phyloP scores from a whole-genome alignment of 352 stramenopile genomes.

The Elongisporangium undulatum region DNA sequence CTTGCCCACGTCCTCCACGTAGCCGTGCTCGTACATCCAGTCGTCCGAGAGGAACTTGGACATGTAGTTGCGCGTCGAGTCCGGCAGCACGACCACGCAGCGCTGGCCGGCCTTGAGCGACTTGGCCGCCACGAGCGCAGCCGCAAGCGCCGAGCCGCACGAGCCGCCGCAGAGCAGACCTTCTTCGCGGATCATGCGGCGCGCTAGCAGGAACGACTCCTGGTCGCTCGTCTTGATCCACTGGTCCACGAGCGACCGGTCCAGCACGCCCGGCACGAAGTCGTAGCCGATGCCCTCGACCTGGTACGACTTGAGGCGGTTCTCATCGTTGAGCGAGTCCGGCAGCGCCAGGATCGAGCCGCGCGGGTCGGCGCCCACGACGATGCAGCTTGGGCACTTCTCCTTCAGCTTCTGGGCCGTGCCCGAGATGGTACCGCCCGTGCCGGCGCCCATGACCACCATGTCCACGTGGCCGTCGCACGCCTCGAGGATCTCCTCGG shows the following conservation, averaged over 20 bases:
- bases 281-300: constrained; percentile 98
- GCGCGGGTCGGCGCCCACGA: constrained; percentile 89
- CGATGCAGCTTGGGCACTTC: constrained; percentile 75
- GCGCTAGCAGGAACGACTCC: constrained; percentile 92
- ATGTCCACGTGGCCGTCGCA: constrained; percentile 94
- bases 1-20: constrained; percentile 75
- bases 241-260: constrained; percentile 90
- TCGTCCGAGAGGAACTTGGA: constrained; percentile 96
- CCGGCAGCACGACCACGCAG: constrained; percentile 94
- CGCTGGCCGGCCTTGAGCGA: constrained; percentile 85
- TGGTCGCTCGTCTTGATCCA: constrained; percentile 95
- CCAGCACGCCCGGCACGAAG: constrained; percentile 95
- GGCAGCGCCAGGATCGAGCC: constrained; percentile 93
- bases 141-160: constrained; percentile 87
- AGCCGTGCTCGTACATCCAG: constrained; percentile 90
- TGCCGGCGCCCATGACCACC: constrained; percentile 93
- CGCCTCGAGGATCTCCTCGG: constrained; percentile 93
- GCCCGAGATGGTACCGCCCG: constrained; percentile 94
- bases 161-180: constrained; percentile 94
- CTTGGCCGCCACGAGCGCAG: constrained; percentile 85
- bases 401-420: constrained; percentile 94
- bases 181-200: constrained; percentile 93
- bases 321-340: constrained; percentile 92
- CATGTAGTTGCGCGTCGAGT: constrained; percentile 98
- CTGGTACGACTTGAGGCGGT: constrained; percentile 88